Evolutionary conservation across 495 filamentous ascomycete species (phyloP).

Genomic region (Evansstolkia leycettana): DNA sequence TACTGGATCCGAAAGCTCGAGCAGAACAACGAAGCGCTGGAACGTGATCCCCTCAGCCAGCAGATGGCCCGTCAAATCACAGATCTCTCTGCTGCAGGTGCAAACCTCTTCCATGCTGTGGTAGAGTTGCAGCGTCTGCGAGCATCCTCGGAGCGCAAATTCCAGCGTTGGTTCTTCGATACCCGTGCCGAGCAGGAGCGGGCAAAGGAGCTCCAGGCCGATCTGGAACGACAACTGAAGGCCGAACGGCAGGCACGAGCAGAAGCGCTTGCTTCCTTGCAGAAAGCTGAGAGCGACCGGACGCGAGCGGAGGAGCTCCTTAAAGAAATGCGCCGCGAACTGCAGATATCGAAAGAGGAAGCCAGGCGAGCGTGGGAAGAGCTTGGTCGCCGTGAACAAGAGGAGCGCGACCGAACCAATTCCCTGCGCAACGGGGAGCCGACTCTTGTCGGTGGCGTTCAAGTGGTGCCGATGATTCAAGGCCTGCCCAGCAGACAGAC

Average conservation of each 20-base stretch:
- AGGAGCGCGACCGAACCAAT: constrained; percentile 83
- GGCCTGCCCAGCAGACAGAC: constrained; percentile 56
- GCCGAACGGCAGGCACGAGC: constrained; percentile 57
- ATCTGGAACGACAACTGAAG: constrained; percentile 59
- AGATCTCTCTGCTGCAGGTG: constrained; percentile 88
- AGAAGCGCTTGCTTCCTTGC: constrained; percentile 49
- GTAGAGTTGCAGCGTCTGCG: constrained; percentile 93
- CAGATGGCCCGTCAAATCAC: constrained; percentile 90
- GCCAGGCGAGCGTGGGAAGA: constrained; percentile 96
- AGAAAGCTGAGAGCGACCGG: constrained; percentile 54
- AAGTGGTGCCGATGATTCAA: constrained; percentile 90
- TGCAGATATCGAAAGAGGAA: constrained; percentile 92
- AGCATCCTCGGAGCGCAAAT: constrained; percentile 91
- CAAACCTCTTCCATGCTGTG: constrained; percentile 94
- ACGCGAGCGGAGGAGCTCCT: constrained; percentile 61
- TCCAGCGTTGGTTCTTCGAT: constrained; percentile 98
- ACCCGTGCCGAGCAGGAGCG: constrained; percentile 81
- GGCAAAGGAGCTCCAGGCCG: constrained; percentile 69
- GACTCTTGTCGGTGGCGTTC: constrained; percentile 81
- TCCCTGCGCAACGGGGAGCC: constrained; percentile 79
- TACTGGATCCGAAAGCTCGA: constrained; percentile 94
- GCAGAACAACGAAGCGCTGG: constrained; percentile 73
- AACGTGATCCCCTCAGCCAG: constrained; percentile 66
- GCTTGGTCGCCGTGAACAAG: constrained; percentile 83
- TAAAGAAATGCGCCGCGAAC: constrained; percentile 75